Conservation (phyloP, 306 rosid genomes). For the Rosa chinensis region DNA sequence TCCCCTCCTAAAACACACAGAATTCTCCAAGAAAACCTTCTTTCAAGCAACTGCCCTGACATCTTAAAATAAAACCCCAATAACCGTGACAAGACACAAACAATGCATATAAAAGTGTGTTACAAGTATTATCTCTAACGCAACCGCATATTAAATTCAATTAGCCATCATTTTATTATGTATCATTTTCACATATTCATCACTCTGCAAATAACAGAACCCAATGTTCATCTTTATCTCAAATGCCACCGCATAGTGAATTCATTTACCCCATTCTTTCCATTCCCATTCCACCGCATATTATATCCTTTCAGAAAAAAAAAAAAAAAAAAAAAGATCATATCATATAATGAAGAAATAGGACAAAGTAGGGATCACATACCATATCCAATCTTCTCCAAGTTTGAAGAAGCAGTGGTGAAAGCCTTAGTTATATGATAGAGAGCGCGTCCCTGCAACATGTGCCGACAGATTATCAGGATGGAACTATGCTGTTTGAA, state of each 20-base stretch:
- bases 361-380: background rate
- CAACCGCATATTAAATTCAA: background rate
- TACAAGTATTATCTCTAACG: background rate
- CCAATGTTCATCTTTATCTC: background rate
- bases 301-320: too few relatives aligned
- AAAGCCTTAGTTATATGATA: constrained; percentile 79
- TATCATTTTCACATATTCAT: background rate
- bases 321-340: background rate
- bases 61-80: background rate
- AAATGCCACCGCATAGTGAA: background rate
- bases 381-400: constrained; percentile 96
- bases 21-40: background rate
- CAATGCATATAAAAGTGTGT: background rate
- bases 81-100: background rate
- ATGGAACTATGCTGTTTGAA: constrained; percentile 12
- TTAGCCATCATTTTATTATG: background rate
- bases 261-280: background rate
- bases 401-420: constrained; percentile 81
- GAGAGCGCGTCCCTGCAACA: constrained; percentile 80
- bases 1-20: background rate
- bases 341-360: background rate
- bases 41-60: background rate
- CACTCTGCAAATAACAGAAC: background rate
- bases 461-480: constrained; percentile 25
- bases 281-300: too few relatives aligned